Conservation (phyloP, 2,329 filamentous ascomycete genomes). For the Didymella exigua region DNA sequence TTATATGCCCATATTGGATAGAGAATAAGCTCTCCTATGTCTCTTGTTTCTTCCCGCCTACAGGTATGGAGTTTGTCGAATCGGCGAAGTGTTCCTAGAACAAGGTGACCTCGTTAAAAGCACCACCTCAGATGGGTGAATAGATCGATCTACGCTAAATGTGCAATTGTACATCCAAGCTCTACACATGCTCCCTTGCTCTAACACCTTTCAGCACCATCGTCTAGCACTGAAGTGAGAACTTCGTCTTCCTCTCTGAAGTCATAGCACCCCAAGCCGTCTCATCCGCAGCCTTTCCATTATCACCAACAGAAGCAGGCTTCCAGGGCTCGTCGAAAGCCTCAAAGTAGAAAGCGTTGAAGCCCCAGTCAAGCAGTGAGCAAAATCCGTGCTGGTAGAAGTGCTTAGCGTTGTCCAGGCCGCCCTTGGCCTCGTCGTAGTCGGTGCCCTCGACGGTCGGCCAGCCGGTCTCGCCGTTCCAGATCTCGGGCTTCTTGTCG, state of each 20-base stretch:
- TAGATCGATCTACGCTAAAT: neutral
- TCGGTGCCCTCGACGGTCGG: slow-evolving; percentile 59
- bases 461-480: slow-evolving; percentile 42
- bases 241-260: slow-evolving; percentile 64
- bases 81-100: too few species aligned
- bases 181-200: neutral
- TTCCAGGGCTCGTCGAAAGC: slow-evolving; percentile 77
- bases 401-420: slow-evolving; percentile 61
- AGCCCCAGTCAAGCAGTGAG: slow-evolving; percentile 66
- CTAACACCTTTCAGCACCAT: neutral
- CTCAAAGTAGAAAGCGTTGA: slow-evolving; percentile 76
- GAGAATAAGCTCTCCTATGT: too few species aligned
- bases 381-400: slow-evolving; percentile 70
- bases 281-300: slow-evolving; percentile 66
- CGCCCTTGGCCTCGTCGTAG: slow-evolving; percentile 66
- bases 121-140: neutral
- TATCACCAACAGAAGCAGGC: slow-evolving; percentile 66
- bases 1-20: too few species aligned
- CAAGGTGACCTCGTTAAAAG: too few species aligned
- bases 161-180: slow-evolving; percentile 2
- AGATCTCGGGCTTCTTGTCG: slow-evolving; percentile 64
- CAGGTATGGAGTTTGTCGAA: too few species aligned
- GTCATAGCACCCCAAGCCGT: slow-evolving; percentile 73
- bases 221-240: slow-evolving; percentile 54
- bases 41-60: too few species aligned